Base-by-base conservation (phyloP, 225 moss, liverwort and hornwort genomes). In the Physcomitrellopsis africana region DNA sequence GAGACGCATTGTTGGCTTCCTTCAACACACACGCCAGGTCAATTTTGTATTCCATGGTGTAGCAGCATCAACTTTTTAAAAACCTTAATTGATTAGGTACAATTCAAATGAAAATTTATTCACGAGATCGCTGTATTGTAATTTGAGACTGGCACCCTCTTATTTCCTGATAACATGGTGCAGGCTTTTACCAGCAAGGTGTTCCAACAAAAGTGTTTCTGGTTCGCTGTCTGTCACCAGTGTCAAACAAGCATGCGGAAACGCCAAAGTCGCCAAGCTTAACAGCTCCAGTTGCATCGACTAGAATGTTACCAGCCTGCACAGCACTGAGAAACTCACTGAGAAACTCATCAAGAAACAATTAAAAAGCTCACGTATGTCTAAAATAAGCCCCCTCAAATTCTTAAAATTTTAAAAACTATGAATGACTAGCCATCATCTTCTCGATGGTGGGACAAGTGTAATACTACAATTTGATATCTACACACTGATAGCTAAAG, bases 251-350 rank as follows among this genome's bases (percentile, higher is more conserved):
- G 80, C 99, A 99, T 18, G 95, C 99, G 51, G 95, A 95, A 63
- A 99, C 99, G 24, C 99, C 99, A 48, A 99, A 99, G 63, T 99
- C 99, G 37, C 99, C 93, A 19, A 99, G 89, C 86, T 99, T 99
- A 51, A 99, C 87, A 65, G 73, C 77, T 72, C 97, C 99, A 77
- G 82, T 79, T 67, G 80, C 73, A 75, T 99, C 95, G 42, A 99
- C 82, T 73, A 99, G 74, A 69, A 99, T 99, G 69, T 99, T 99
- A 37, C 99, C 99, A 63, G 99, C 99, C 90, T 99, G 83, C 64
- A 72, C 46, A 70, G 10, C 59, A 72, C 72, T 17, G 23, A 53
- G 45, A 27, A 37, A 60, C 57, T 72, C 59, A 72, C 72, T 17
- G 27, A 53, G 45, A 27, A 37, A 60, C 57, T 72, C 72, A 72